Conservation (phyloP, 305 asterid genomes). For the Fraxinus dipetala region DNA sequence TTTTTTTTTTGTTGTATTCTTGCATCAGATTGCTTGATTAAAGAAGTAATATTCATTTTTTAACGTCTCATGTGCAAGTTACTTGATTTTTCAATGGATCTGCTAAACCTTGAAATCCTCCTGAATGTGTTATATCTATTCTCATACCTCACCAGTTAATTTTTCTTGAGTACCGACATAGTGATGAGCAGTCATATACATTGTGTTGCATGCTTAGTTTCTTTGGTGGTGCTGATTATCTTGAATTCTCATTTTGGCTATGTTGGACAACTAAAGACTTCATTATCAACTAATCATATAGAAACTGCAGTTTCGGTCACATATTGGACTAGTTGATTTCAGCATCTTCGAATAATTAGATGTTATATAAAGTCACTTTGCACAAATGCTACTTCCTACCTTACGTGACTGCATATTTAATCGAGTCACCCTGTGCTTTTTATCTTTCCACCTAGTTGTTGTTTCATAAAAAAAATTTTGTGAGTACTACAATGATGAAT, state of each 20-base stretch:
- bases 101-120: constrained; percentile 4
- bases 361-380: background rate
- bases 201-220: background rate
- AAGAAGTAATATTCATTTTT: background rate
- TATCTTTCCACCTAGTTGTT: background rate
- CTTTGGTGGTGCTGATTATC: background rate
- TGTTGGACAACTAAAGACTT: background rate
- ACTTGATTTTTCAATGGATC: background rate
- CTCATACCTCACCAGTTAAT: background rate
- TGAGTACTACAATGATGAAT: background rate
- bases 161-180: background rate
- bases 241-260: background rate
- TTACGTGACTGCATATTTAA: background rate
- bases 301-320: background rate
- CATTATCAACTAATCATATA: background rate
- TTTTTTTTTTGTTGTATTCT: background rate
- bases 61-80: background rate
- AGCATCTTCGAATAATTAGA: background rate
- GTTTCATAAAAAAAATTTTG: background rate
- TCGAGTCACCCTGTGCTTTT: background rate
- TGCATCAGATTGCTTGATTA: constrained; percentile 8
- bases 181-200: background rate
- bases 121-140: background rate
- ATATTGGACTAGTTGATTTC: background rate
- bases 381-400: background rate